Base-by-base conservation (phyloP, 2,329 filamentous ascomycete genomes). In the Colletotrichum sp. region DNA sequence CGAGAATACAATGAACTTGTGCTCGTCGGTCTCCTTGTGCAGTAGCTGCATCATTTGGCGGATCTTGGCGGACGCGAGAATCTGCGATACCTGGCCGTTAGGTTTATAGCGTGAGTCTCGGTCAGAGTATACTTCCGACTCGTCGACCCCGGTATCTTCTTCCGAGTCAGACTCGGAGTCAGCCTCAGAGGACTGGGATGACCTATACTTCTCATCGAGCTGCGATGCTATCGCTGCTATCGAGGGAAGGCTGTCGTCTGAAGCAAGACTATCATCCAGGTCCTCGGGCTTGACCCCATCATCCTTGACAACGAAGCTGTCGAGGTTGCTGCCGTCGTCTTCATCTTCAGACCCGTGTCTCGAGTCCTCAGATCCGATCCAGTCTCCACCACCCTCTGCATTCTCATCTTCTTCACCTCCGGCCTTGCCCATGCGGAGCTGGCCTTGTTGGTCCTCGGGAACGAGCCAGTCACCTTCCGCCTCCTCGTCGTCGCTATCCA, bases 1-100 rank as follows among this genome's bases (percentile, higher is more conserved):
- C 2, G 96, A 98, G 86, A 99, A 99, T 78, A 99, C 96, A 81
- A 99, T 99, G 82, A 98, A 98, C 83, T 99, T 99, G 89, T 98
- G 95, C 76, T 95, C 89, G 3, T 90, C 87, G 0, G 93, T 93
- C 84, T 99, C 97, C 60, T 92, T 92, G 78, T 93, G 91, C 10
- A 99, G 91, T 68, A 99, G 95, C 76, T 92, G 89, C 81, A 98
- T 91, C 24, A 99, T 90, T 80, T 97, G 93, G 60, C 94, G 93
- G 81, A 99, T 98, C 87, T 99, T 99, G 80, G 97, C 96, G 1
- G 97, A 99, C 3, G 92, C 90, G 30, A 91, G 87, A 39, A 94
- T 88, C 32, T 88, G 87, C 8, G 89, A 87, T 32, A 88, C 87
- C 69, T 88, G 85, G 60, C 85, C 81, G 84, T 80, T 62, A 30